phyloP scores from a whole-genome alignment of 441 rosid species.

The Eutrema salsugineum region DNA sequence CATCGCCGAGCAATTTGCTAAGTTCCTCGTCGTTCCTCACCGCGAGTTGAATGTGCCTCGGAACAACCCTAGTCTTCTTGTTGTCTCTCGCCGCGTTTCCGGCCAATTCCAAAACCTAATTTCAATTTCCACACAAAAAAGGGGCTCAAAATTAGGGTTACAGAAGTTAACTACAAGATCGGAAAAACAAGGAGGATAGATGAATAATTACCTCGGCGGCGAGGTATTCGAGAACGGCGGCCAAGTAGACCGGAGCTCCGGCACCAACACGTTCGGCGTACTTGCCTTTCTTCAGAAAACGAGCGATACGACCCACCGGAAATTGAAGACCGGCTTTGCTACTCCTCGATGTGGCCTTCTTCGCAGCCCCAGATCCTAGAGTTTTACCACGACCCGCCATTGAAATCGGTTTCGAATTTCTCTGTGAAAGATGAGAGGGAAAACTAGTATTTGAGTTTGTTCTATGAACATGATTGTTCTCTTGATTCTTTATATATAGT shows the following conservation, averaged over 20 bases:
- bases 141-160: background rate
- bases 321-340: constrained; percentile 96
- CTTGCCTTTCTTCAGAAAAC: constrained; percentile 92
- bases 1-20: constrained; percentile 83
- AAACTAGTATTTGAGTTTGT: background rate
- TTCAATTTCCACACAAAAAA: background rate
- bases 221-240: constrained; percentile 87
- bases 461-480: background rate
- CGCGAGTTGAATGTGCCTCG: constrained; percentile 84
- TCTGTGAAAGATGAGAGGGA: constrained; percentile 25
- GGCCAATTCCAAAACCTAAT: constrained; percentile 88
- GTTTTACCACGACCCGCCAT: constrained; percentile 99
- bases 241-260: constrained; percentile 91
- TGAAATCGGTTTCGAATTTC: background rate
- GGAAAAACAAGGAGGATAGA: background rate
- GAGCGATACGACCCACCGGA: constrained; percentile 90
- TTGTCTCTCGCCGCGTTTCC: constrained; percentile 96
- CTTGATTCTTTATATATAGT: background rate
- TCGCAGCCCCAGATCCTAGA: constrained; percentile 73
- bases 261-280: constrained; percentile 97
- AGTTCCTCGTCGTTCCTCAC: constrained; percentile 93
- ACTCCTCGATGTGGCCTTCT: constrained; percentile 86
- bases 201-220: constrained; percentile 63
- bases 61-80: constrained; percentile 87
- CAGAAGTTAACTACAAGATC: background rate